Percentiles rank a stretch among this genome's conserved stretches.
Evolutionary conservation across 352 stramenopile species (phyloP).

Genomic region (Blastocystis sp.): DNA sequence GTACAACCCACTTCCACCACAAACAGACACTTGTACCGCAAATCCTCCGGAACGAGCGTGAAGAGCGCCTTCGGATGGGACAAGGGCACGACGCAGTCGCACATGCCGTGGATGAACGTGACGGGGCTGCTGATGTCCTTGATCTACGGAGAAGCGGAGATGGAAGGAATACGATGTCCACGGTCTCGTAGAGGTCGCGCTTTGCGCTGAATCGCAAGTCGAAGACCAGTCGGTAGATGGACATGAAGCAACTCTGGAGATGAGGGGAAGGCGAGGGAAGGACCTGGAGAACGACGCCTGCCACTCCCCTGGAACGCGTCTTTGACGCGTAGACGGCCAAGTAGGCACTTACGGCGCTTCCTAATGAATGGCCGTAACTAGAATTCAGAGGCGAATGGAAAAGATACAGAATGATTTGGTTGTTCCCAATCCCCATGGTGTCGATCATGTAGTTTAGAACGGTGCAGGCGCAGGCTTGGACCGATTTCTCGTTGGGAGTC

Average conservation of each 20-base stretch:
- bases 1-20: background rate
- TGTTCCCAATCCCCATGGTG: background rate
- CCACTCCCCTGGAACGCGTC: background rate
- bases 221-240: constrained; percentile 44
- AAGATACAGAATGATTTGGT: constrained; percentile 11
- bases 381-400: background rate
- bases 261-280: background rate
- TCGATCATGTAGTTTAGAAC: constrained; percentile 52
- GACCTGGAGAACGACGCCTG: constrained; percentile 41
- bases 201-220: constrained; percentile 42
- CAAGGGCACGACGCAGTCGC: constrained; percentile 36
- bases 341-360: constrained; percentile 31
- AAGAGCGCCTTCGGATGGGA: constrained; percentile 39
- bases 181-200: constrained; percentile 27
- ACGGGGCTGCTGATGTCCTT: constrained; percentile 10
- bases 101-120: constrained; percentile 32
- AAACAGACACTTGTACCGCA: constrained; percentile 57
- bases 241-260: constrained; percentile 50
- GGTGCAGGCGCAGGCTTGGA: background rate
- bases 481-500: background rate
- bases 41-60: background rate
- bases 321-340: background rate
- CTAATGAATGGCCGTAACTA: constrained; percentile 62
- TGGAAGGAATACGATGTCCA: background rate
- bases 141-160: constrained; percentile 8